Conservation (phyloP, 257 asterid genomes). For the Prunella vulgaris region DNA sequence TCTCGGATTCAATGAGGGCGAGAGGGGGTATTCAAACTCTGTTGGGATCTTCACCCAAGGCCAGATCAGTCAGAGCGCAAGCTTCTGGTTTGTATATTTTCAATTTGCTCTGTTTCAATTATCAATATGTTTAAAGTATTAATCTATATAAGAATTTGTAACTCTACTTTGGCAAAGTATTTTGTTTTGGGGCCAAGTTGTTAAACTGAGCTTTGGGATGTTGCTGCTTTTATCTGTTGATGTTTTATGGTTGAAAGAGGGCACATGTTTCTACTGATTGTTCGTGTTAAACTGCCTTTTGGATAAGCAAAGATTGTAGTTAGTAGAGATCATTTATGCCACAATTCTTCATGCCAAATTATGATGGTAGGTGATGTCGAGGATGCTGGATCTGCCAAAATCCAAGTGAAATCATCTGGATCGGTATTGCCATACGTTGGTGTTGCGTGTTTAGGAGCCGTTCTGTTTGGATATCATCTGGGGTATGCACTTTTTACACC, state of each 20-base stretch:
- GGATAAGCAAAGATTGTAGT: not conserved
- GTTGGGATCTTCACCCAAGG: conserved; percentile 20
- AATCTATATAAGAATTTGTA: not conserved
- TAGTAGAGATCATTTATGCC: not conserved
- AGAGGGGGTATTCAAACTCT: conserved; percentile 21
- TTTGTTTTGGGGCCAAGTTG: not conserved
- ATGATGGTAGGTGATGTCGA: conserved; percentile 65
- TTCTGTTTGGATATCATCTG: conserved; percentile 93
- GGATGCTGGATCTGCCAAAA: conserved; percentile 48
- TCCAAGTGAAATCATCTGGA: conserved; percentile 58
- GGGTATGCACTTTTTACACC: conserved; percentile 50
- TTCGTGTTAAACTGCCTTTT: not conserved
- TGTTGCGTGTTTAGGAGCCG: conserved; percentile 90
- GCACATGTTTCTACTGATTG: not conserved
- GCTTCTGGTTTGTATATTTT: conserved; percentile 37
- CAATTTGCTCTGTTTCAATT: not conserved
- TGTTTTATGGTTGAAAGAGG: not conserved
- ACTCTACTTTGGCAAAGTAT: no score
- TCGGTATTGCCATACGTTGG: conserved; percentile 90
- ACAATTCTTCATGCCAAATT: no score
- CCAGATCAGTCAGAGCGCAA: conserved; percentile 39
- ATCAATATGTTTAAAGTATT: not conserved
- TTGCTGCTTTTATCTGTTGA: not conserved
- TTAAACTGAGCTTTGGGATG: no score
- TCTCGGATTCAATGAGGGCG: conserved; percentile 14